These are phyloP conservation scores for Cyberlindnera maritima DNA, from an alignment of 805 yeast genomes.

Conservation along the genomic window DNA sequence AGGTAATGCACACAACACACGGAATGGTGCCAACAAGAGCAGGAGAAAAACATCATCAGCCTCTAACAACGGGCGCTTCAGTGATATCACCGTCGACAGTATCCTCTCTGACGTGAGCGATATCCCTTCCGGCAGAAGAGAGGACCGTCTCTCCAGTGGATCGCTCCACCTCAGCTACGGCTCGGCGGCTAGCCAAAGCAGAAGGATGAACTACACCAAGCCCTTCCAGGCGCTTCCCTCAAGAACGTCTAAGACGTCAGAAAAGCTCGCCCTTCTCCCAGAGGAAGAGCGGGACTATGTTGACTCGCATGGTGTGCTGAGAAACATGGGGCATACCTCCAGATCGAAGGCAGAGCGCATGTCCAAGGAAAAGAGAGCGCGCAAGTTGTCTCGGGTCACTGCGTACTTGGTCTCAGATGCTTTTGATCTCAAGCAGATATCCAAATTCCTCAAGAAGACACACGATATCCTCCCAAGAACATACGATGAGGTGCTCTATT, in stretches of 20 bases:
- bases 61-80: constrained; percentile 41
- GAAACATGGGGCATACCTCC: constrained; percentile 4
- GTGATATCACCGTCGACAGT: constrained; percentile 79
- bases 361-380: constrained; percentile 45
- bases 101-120: constrained; percentile 77
- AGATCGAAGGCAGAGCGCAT: constrained; percentile 47
- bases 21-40: constrained; percentile 15
- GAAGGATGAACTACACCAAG: constrained; percentile 37
- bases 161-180: constrained; percentile 22
- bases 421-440: constrained; percentile 60
- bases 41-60: constrained; percentile 21
- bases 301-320: constrained; percentile 5
- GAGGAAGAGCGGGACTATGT: constrained; percentile 31
- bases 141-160: constrained; percentile 39
- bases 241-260: constrained; percentile 83
- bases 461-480: constrained; percentile 85
- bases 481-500: constrained; percentile 92
- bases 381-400: constrained; percentile 77
- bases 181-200: constrained; percentile 9
- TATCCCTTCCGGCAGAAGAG: constrained; percentile 71
- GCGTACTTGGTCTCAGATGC: constrained; percentile 90
- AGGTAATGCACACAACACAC: constrained; percentile 42
- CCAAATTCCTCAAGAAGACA: constrained; percentile 58
- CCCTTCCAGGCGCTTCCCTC: constrained; percentile 57
- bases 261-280: constrained; percentile 84